These are phyloP conservation scores for Cladorrhinum samala DNA, from an alignment of 495 filamentous ascomycete species.

Conservation along the genomic window DNA sequence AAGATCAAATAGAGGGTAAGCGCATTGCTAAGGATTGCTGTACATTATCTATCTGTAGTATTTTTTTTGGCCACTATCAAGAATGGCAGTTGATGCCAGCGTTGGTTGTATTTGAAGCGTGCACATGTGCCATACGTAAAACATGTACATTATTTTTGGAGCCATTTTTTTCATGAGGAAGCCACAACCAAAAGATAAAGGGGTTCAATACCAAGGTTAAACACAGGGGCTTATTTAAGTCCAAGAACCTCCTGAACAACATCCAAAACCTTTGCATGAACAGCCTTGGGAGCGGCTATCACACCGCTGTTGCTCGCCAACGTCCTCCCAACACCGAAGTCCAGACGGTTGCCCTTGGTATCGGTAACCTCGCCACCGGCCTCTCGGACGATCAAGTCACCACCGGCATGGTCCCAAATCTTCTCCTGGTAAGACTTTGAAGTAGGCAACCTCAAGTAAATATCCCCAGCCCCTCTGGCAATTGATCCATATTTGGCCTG, in stretches of 20 bases:
- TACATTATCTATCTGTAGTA: conserved; percentile 12
- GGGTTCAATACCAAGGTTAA: not conserved
- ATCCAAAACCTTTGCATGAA: conserved; percentile 70
- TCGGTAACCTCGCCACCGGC: conserved; percentile 90
- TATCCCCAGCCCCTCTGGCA: conserved; percentile 89
- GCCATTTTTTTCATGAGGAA: not conserved
- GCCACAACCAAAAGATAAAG: not conserved
- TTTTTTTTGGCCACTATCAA: conserved; percentile 14
- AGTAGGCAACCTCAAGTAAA: conserved; percentile 84
- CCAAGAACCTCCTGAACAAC: conserved; percentile 75
- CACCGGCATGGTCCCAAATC: conserved; percentile 99
- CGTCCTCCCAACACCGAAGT: conserved; percentile 83
- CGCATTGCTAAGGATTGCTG: conserved; percentile 1
- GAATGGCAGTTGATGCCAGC: conserved; percentile 5
- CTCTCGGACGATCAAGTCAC: conserved; percentile 88
- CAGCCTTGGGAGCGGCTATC: conserved; percentile 70
- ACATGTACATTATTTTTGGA: conserved; percentile 29
- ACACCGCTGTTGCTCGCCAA: conserved; percentile 87
- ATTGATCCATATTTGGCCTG: conserved; percentile 97
- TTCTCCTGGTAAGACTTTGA: conserved; percentile 91
- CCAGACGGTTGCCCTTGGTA: conserved; percentile 67
- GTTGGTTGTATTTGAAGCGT: conserved; percentile 4
- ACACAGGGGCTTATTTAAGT: conserved; percentile 21
- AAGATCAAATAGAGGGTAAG: conserved; percentile 77
- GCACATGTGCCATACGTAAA: no score